Base-by-base conservation (phyloP, 2,329 filamentous ascomycete genomes). In the Dactylellina parvicollis region DNA sequence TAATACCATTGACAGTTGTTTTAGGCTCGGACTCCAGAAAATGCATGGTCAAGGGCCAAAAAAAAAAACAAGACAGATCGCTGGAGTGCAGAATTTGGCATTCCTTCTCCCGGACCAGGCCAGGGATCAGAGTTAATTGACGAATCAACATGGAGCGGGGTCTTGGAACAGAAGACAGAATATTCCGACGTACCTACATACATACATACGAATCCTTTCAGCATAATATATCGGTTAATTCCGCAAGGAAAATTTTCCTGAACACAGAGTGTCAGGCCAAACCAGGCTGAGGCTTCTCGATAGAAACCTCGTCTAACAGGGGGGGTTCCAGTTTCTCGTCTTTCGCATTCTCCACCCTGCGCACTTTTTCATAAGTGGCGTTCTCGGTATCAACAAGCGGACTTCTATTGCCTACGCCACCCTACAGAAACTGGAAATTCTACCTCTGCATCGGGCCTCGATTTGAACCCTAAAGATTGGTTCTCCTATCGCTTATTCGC, bases 171-270 rank as follows among this genome's bases (percentile, higher is more conserved):
- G 34, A 59, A 66, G 59, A 73, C 36, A 66, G 61, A 72, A 73
- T 66, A 47, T 61, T 66, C 69, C 69, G 69, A 73, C n/a, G n/a
- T n/a, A n/a, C n/a, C n/a, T n/a, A n/a, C n/a, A n/a, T n/a, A n/a
- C n/a, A n/a, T n/a, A n/a, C 12, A 36, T 59, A 44, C 65, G 38
- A 49, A 55, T 60, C 46, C 44, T 60, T 55, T 66, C 54, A 55
- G 30, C 36, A 50, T 46, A n/a, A n/a, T n/a, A 44, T 55, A 60
- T 66, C 60, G 60, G 60, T 66, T 73, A 73, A 73, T 73, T 73
- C 69, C 60, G 69, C 44, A 18, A 12, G 34, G 20, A 24, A 47
- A 47, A 47, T 14, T 26, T 55, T 28, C 52, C 46, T 40, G 46
- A 36, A 32, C 32, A 14, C 10, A 14, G 44, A 42, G 50, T 61